Evolutionary conservation across 352 stramenopile species (phyloP).

Genomic region (Globisporangium splendens): DNA sequence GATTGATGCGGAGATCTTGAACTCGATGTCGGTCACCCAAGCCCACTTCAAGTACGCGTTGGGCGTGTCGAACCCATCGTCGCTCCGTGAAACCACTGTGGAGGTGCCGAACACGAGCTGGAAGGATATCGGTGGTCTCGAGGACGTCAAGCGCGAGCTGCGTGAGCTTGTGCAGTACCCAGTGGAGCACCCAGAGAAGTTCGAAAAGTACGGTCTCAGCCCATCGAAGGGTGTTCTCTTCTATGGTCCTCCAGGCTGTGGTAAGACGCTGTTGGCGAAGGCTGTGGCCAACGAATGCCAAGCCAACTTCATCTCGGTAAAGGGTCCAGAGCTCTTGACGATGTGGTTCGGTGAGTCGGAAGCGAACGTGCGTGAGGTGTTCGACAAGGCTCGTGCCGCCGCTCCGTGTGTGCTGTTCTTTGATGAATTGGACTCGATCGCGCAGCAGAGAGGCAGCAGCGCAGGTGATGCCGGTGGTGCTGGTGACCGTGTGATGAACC

Average conservation of each 20-base stretch:
- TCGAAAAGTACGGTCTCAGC: constrained; percentile 95
- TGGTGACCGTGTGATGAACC: constrained; percentile 99
- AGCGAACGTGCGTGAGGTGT: constrained; percentile 98
- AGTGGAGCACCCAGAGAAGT: constrained; percentile 99
- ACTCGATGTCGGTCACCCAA: constrained; percentile 97
- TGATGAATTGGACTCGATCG: constrained; percentile 99
- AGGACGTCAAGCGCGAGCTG: constrained; percentile 98
- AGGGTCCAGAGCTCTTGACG: constrained; percentile 98
- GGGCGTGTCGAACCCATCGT: constrained; percentile 97
- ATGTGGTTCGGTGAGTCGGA: constrained; percentile 99
- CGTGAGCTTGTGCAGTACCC: constrained; percentile 99
- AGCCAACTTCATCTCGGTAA: constrained; percentile 99
- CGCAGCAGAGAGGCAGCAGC: constrained; percentile 93
- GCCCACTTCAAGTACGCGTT: constrained; percentile 99
- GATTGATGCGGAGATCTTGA: constrained; percentile 98
- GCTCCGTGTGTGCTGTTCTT: constrained; percentile 99
- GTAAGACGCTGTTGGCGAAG: constrained; percentile 99
- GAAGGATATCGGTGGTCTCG: constrained; percentile 99
- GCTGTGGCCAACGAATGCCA: constrained; percentile 99
- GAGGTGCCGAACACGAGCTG: constrained; percentile 98
- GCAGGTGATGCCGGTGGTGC: constrained; percentile 95
- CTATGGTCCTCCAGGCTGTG: constrained; percentile 98
- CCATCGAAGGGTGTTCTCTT: constrained; percentile 98
- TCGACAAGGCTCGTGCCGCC: constrained; percentile 97
- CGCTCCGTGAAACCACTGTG: constrained; percentile 98